Conservation (phyloP, 768 basidiomycete species). For the Kwoniella sp. region DNA sequence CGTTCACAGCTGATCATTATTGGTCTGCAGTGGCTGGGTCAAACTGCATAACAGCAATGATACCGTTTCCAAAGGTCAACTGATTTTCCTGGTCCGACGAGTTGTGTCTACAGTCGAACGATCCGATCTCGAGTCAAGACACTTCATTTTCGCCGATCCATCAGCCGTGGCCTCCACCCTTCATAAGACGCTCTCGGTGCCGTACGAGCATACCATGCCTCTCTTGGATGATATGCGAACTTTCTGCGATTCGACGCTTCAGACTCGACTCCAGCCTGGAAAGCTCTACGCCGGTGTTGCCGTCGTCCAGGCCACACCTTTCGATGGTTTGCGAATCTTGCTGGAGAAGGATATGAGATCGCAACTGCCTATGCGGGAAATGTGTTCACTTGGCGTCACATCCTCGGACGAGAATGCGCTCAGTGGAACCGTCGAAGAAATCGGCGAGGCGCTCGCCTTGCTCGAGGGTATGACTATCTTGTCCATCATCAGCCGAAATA, state of each 20-base stretch:
- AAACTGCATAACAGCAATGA: constrained; percentile 41
- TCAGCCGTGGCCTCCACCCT: constrained; percentile 48
- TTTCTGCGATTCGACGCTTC: constrained; percentile 47
- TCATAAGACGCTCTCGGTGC: constrained; percentile 50
- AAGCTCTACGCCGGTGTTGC: constrained; percentile 53
- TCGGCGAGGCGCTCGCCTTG: constrained; percentile 51
- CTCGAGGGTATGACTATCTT: constrained; percentile 53
- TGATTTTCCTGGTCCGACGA: constrained; percentile 54
- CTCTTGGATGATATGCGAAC: constrained; percentile 47
- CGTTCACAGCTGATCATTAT: constrained; percentile 10
- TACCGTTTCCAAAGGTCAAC: constrained; percentile 55
- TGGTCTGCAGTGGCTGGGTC: constrained; percentile 42
- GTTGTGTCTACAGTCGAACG: constrained; percentile 44
- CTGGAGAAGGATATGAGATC: constrained; percentile 48
- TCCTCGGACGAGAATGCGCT: constrained; percentile 27
- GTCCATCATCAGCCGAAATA: constrained; percentile 43
- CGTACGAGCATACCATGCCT: constrained; percentile 46
- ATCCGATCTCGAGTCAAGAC: constrained; percentile 44
- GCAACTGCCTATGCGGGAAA: constrained; percentile 53
- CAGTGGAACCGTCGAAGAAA: constrained; percentile 52
- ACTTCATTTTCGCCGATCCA: constrained; percentile 55
- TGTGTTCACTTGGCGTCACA: constrained; percentile 33
- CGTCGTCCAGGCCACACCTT: constrained; percentile 55
- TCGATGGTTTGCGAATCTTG: constrained; percentile 54
- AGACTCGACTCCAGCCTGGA: constrained; percentile 37